phyloP scores from a whole-genome alignment of 2,329 filamentous ascomycete species.

The Beauveria asiatica region DNA sequence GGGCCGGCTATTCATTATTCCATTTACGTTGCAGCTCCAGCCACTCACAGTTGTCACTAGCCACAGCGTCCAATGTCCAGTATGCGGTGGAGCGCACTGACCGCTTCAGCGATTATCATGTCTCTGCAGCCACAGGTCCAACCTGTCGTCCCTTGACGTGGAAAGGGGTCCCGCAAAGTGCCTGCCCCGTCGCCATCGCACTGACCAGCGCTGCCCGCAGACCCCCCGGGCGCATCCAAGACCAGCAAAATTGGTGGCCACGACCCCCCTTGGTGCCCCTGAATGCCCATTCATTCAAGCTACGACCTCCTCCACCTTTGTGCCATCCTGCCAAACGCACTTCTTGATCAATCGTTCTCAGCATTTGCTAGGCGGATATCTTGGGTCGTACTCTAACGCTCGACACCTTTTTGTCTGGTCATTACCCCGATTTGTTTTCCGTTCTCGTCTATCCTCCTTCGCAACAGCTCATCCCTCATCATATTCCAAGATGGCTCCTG shows the following conservation, averaged over 20 bases:
- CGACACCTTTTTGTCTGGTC: slow-evolving; percentile 1
- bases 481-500: slow-evolving; percentile 44
- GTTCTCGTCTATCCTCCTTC: background rate
- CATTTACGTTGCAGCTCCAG: slow-evolving; percentile 14
- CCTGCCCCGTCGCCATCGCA: slow-evolving; percentile 12
- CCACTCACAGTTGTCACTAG: slow-evolving; percentile 11
- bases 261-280: slow-evolving; percentile 13
- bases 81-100: slow-evolving; percentile 15
- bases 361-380: slow-evolving; percentile 9
- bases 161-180: slow-evolving; percentile 12
- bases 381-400: slow-evolving; percentile 9
- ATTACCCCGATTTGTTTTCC: background rate
- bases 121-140: background rate
- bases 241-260: slow-evolving; percentile 13
- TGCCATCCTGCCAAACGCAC: slow-evolving; percentile 10
- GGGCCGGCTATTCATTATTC: slow-evolving; percentile 28
- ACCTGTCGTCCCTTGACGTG: slow-evolving; percentile 8
- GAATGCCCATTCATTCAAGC: slow-evolving; percentile 11
- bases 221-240: slow-evolving; percentile 11
- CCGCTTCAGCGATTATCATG: slow-evolving; percentile 1
- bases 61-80: background rate
- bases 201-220: slow-evolving; percentile 12
- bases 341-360: slow-evolving; percentile 12
- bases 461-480: slow-evolving; percentile 11
- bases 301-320: slow-evolving; percentile 11